Evolutionary conservation across 352 stramenopile genomes (phyloP), one percentile per base, ranked within the genome.

Genomic region (Phytophthora nicotianae): DNA sequence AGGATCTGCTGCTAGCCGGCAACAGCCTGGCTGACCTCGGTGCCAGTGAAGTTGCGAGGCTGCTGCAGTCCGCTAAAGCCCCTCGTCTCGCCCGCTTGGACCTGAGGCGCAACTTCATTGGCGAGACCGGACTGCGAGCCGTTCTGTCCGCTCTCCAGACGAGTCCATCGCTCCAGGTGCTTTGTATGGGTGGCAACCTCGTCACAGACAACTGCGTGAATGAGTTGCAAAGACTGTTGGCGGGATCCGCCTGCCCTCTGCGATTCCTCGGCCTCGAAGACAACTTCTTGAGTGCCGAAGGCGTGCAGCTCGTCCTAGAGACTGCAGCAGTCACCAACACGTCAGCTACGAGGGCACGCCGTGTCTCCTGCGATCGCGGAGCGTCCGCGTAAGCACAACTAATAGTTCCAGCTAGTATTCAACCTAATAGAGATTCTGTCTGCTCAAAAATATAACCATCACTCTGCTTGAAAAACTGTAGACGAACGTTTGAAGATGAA

Each of bases 131-230:
- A 38, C 42, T 91, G 5, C 61, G 67, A 14, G 70, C 74, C 9
- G 46, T 89, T 42, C 62, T 89, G 54, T 19, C 40, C 0, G 65
- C 77, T 0, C 60, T 91, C 16, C 51, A 65, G 4, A 61, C 57
- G 29, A 67, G 27, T 10, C 20, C 20, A 32, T 74, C 72, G 42
- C 77, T 90, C 35, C 72, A 88, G 68, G 87, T 85, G 47, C 60
- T 94, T 26, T 92, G 85, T 58, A 74, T 94, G 68, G 85, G 85
- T 13, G 85, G 85, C 27, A 93, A 93, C 68, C 68, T 93, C 49
- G 80, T 93, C 64, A 91, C 85, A 9, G 83, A 93, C 68, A 90
- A 89, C 58, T 87, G 81, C 46, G 85, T 90, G 17, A 33, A 52
- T 5, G 65, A 83, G 16, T 50, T 91, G 24, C 75, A 79, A 19